Evolutionary conservation across 202 grass and related monocot genomes (phyloP), one percentile per base, ranked within the genome.

Genomic region (Elaeis oleifera): DNA sequence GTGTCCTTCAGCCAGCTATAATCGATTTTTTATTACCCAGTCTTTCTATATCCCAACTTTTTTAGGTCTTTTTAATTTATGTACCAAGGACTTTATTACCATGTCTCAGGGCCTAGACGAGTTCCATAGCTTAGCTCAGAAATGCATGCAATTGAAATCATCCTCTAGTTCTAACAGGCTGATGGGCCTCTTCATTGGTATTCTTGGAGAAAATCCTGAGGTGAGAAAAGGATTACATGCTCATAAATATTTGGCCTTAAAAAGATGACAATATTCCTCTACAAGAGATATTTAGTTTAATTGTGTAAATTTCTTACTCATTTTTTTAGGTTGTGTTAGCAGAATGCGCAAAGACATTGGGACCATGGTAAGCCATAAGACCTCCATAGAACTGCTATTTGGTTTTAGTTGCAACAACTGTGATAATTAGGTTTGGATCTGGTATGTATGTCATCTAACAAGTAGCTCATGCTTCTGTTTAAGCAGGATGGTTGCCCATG

Each of bases 161-260:
- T 74, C 88, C 36, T 44, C 36, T 13, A 44, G 36, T 44, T 44
- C 36, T 74, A 78, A 54, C 77, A 80, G 92, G 76, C 80, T 97
- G 71, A 83, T 74, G 58, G 71, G 72, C 59, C 92, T 97, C 62
- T 18, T 97, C 71, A 81, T 69, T 15, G 92, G 84, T 53, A 84
- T 89, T 72, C 74, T 97, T 80, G 81, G 78, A 79, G 92, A 97
- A 83, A 97, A 91, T 74, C 77, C 77, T 44, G 92, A 97, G 92
- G 92, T 91, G 68, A 60, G 72, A 64, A 25, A 60, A 60, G 58
- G 58, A 60, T 36, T 60, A 36, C 6, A n/a, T 36, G 0, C 9
- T 44, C 3, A 13, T 44, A 13, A 44, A 2, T 44, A 11, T 44
- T 14, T 44, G 36, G 36, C 9, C 36, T 44, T 44, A 44, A 44